Evolutionary conservation across 148 eudicot genomes (phyloP).

Genomic region (Vaccinium myrtillus): DNA sequence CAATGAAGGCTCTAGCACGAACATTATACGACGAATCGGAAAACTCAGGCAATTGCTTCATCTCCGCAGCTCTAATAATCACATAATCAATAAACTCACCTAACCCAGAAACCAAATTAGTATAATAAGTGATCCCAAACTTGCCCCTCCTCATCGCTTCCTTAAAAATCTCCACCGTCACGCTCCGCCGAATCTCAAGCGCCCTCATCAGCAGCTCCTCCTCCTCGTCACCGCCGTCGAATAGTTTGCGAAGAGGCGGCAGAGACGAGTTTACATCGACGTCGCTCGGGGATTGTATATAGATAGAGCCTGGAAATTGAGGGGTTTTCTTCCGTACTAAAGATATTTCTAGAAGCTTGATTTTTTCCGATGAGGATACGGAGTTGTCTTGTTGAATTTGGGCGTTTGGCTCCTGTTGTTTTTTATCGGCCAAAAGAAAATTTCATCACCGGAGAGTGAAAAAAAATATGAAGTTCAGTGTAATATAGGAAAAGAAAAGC

Average conservation of each 20-base stretch:
- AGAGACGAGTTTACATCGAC: constrained; percentile 34
- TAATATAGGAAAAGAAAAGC: neutral
- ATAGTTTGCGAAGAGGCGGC: constrained; percentile 40
- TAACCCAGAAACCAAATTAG: constrained; percentile 51
- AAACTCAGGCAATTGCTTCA: constrained; percentile 63
- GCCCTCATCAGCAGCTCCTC: constrained; percentile 63
- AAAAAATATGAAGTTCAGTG: neutral
- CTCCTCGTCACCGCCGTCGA: constrained; percentile 34
- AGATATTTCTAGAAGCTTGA: constrained; percentile 54
- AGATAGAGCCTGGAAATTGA: constrained; percentile 83
- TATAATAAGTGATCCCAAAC: constrained; percentile 79
- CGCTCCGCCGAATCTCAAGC: constrained; percentile 76
- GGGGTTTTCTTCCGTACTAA: constrained; percentile 55
- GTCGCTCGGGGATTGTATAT: constrained; percentile 31
- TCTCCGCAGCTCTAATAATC: constrained; percentile 74
- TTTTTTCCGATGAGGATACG: constrained; percentile 36
- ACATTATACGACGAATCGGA: constrained; percentile 59
- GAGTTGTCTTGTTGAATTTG: constrained; percentile 10
- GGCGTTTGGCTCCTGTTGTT: constrained; percentile 1
- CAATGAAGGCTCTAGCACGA: constrained; percentile 61
- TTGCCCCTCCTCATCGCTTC: constrained; percentile 75
- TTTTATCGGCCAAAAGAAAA: neutral
- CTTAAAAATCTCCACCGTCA: constrained; percentile 58
- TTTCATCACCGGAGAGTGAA: neutral
- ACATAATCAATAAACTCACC: constrained; percentile 67